Percentiles rank a stretch among this genome's conserved stretches.
These are phyloP conservation scores for Penicillium crystallinum DNA, from an alignment of 495 filamentous ascomycete genomes.

Conservation along the genomic window DNA sequence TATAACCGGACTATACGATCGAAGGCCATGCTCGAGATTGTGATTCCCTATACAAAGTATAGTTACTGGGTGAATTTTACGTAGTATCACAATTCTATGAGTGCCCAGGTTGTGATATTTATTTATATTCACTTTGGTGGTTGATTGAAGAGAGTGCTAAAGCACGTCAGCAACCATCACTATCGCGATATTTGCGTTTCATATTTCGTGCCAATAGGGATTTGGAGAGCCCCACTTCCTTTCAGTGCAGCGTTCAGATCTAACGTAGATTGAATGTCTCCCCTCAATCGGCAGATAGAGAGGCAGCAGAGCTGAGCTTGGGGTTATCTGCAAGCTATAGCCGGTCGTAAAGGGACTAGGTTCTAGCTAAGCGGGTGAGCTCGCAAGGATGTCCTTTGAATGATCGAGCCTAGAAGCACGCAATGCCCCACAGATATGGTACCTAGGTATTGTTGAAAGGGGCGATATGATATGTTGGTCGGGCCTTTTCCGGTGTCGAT, in stretches of 20 bases:
- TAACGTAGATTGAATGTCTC: not conserved
- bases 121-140: not conserved
- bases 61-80: no score
- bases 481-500: no score
- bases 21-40: constrained; percentile 3
- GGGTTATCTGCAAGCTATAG: not conserved
- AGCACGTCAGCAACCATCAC: constrained; percentile 15
- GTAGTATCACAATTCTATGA: not conserved
- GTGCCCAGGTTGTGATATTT: not conserved
- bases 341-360: no score
- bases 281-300: not conserved
- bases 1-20: constrained; percentile 31
- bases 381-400: not conserved
- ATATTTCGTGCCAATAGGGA: not conserved
- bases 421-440: constrained; percentile 15
- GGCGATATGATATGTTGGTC: no score
- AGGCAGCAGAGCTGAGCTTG: not conserved
- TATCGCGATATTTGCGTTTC: constrained; percentile 12
- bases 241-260: not conserved
- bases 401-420: constrained; percentile 3
- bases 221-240: not conserved
- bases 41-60: no score
- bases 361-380: not conserved
- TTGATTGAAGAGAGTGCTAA: not conserved
- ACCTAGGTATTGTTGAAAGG: not conserved